Percentiles rank a stretch among this genome's conserved stretches.
Evolutionary conservation across 2,329 filamentous ascomycete species (phyloP).

Genomic region (Fusarium domesticum): DNA sequence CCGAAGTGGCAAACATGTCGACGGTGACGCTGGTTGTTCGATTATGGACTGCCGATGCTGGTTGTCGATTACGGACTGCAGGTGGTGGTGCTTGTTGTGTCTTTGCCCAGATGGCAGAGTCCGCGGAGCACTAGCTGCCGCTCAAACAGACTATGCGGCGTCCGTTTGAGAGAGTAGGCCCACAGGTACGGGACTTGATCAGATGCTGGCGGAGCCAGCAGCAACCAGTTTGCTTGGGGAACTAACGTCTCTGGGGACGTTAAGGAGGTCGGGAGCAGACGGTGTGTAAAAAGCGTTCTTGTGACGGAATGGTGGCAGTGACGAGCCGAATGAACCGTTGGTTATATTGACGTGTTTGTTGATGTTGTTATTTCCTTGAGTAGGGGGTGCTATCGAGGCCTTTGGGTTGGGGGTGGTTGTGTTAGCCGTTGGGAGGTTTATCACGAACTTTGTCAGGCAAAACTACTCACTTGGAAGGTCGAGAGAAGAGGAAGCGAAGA

Average conservation of each 20-base stretch:
- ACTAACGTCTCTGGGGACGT: conserved; percentile 71
- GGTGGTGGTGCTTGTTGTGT: conserved; percentile 9
- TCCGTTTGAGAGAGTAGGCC: conserved; percentile 97
- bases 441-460: no score
- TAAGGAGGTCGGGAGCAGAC: conserved; percentile 88
- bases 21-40: conserved; percentile 17
- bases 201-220: conserved; percentile 88
- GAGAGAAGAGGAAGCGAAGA: conserved; percentile 81
- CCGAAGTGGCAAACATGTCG: conserved; percentile 75
- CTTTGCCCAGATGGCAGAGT: conserved; percentile 46
- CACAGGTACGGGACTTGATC: conserved; percentile 64
- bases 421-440: no score
- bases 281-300: conserved; percentile 76
- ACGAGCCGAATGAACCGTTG: conserved; percentile 8
- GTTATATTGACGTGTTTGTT: conserved; percentile 23
- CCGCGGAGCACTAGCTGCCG: conserved; percentile 95
- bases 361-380: conserved; percentile 32
- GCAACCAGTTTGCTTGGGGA: conserved; percentile 49
- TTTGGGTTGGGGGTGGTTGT: no score
- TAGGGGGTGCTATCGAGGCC: conserved; percentile 59
- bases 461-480: conserved; percentile 79
- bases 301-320: conserved; percentile 82
- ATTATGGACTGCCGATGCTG: conserved; percentile 8
- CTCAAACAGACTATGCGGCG: conserved; percentile 95
- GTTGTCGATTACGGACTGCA: conserved; percentile 5